A percentile compares a stretch with the other conserved stretches of the same genome.
phyloP scores from a whole-genome alignment of 129 eudicot species.

The Arctium minus region DNA sequence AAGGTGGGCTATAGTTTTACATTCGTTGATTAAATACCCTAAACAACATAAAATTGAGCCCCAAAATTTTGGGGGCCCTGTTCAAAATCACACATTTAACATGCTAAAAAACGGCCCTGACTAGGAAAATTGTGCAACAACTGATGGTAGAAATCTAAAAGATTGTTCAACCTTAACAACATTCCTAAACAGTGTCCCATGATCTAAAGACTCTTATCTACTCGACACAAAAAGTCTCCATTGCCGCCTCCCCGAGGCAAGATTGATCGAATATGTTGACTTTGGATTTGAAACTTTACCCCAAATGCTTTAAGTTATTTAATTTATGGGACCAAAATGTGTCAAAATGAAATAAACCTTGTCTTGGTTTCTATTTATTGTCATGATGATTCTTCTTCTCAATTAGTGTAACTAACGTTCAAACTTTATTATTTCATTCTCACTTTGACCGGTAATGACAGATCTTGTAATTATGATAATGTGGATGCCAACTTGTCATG shows the following conservation, averaged over 20 bases:
- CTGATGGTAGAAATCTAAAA: too few relatives aligned
- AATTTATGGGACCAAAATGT: not conserved
- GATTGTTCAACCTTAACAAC: not conserved
- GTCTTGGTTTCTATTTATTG: not conserved
- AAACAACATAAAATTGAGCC: too few relatives aligned
- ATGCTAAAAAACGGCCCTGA: too few relatives aligned
- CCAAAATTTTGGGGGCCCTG: too few relatives aligned
- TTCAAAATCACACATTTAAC: too few relatives aligned
- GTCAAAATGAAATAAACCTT: not conserved
- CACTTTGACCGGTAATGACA: not conserved
- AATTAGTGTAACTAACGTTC: too few relatives aligned
- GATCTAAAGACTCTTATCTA: not conserved
- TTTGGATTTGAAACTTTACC: not conserved
- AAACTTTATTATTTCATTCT: too few relatives aligned
- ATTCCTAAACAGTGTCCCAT: not conserved
- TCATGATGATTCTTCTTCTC: not conserved
- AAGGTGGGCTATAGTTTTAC: too few relatives aligned
- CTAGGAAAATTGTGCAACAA: not conserved
- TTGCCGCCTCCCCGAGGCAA: not conserved
- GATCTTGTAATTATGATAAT: not conserved
- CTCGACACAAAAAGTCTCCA: not conserved
- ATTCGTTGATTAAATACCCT: too few relatives aligned
- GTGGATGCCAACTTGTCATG: not conserved
- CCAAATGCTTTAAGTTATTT: not conserved
- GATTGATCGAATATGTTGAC: not conserved